These are phyloP conservation scores for Jamesozyma hellenica DNA, from an alignment of 805 yeast genomes.

Conservation along the genomic window DNA sequence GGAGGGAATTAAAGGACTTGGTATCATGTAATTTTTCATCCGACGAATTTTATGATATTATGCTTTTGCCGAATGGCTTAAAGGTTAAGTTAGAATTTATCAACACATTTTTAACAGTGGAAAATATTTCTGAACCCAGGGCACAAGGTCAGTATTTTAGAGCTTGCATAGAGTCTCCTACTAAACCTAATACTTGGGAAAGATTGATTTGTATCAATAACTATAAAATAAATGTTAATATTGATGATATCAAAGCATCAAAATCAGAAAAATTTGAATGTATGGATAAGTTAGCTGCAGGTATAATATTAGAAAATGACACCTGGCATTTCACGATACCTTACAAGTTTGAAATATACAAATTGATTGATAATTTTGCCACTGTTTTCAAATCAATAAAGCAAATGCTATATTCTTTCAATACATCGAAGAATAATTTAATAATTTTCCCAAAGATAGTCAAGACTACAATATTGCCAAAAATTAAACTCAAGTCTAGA, in stretches of 20 bases:
- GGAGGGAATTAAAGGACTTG: constrained; percentile 15
- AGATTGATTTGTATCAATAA: constrained; percentile 36
- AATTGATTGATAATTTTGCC: constrained; percentile 69
- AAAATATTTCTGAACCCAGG: constrained; percentile 14
- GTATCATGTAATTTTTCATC: constrained; percentile 17
- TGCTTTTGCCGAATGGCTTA: constrained; percentile 40
- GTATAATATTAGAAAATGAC: constrained; percentile 34
- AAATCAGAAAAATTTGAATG: constrained; percentile 6
- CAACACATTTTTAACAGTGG: constrained; percentile 16
- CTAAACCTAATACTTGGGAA: constrained; percentile 38
- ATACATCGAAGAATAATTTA: constrained; percentile 31
- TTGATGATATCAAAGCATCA: constrained; percentile 26
- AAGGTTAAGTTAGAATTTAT: constrained; percentile 39
- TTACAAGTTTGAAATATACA: constrained; percentile 61
- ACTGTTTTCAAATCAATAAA: constrained; percentile 55
- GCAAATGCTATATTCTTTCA: constrained; percentile 47
- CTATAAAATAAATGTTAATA: constrained; percentile 19
- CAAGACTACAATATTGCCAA: constrained; percentile 44
- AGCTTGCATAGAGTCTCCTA: constrained; percentile 45
- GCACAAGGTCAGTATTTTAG: constrained; percentile 31
- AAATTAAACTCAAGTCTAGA: constrained; percentile 43
- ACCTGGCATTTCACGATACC: constrained; percentile 53
- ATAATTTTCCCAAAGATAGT: constrained; percentile 32
- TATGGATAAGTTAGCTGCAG: constrained; percentile 13
- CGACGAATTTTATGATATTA: constrained; percentile 18